Evolutionary conservation across 257 asterid genomes (phyloP).

Genomic region (Perilla frutescens): DNA sequence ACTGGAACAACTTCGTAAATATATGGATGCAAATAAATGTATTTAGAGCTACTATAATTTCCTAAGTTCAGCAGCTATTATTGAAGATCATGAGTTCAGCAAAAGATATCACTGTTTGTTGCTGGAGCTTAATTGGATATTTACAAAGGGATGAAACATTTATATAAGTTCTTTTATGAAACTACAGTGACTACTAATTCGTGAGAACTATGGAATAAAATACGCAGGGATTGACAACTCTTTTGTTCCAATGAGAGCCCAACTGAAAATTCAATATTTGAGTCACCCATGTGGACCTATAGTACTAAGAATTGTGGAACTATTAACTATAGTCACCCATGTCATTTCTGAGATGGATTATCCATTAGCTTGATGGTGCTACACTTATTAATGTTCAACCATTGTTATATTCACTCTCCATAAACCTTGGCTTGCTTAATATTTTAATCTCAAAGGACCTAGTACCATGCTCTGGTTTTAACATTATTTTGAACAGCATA

Average conservation of each 20-base stretch:
- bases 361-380: slow-evolving; percentile 22
- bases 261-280: slow-evolving; percentile 18
- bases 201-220: not conserved
- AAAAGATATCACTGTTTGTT: not conserved
- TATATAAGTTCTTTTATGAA: not conserved
- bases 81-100: not conserved
- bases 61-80: slow-evolving; percentile 9
- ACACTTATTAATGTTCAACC: slow-evolving; percentile 3
- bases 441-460: slow-evolving; percentile 20
- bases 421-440: slow-evolving; percentile 16
- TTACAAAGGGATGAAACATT: not conserved
- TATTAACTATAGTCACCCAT: slow-evolving; percentile 8
- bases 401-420: slow-evolving; percentile 4
- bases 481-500: slow-evolving; percentile 9
- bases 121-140: slow-evolving; percentile 22
- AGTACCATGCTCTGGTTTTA: slow-evolving; percentile 6
- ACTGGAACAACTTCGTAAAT: no score
- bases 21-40: not conserved
- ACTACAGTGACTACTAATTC: not conserved
- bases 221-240: not conserved
- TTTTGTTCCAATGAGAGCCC: slow-evolving; percentile 7
- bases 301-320: not conserved
- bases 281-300: not conserved
- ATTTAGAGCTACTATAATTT: slow-evolving; percentile 19
- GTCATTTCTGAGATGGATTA: not conserved